phyloP scores from a whole-genome alignment of 768 basidiomycete genomes.

The Lepiota venenata region DNA sequence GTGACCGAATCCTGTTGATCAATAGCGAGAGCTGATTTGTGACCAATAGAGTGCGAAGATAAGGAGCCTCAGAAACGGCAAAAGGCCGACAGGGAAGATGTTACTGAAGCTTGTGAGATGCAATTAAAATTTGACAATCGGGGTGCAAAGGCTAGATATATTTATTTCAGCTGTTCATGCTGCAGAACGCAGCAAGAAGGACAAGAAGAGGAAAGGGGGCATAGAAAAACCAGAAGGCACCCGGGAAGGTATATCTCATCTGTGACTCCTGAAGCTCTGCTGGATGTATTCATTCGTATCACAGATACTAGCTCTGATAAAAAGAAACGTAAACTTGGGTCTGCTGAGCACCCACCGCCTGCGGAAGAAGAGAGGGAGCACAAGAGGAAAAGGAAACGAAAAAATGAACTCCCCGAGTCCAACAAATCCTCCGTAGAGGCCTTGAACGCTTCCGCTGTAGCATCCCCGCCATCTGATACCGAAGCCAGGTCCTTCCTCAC shows the following conservation, averaged over 20 bases:
- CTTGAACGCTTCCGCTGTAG: constrained; percentile 18
- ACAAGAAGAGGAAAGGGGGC: constrained; percentile 7
- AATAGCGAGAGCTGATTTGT: not conserved
- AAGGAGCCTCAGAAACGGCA: constrained; percentile 27
- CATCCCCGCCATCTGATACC: constrained; percentile 33
- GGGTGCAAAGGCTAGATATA: not conserved
- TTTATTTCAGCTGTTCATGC: not conserved
- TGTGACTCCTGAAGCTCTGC: not conserved
- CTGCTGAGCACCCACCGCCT: not conserved
- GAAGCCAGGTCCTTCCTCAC: constrained; percentile 57
- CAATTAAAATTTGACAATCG: constrained; percentile 6
- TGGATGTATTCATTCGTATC: not conserved
- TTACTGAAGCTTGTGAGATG: constrained; percentile 19
- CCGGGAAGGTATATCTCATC: constrained; percentile 4
- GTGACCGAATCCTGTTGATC: not conserved
- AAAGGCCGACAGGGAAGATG: constrained; percentile 16
- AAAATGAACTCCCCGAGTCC: constrained; percentile 27
- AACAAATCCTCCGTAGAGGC: too few species aligned
- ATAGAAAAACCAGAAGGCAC: not conserved
- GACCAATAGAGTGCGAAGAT: constrained; percentile 18
- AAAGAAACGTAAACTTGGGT: not conserved
- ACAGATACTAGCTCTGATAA: not conserved
- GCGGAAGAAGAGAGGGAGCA: constrained; percentile 19
- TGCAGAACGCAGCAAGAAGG: constrained; percentile 12
- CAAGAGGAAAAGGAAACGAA: constrained; percentile 40